A percentile compares a stretch with the other conserved stretches of the same genome.
These are phyloP conservation scores for Teunomyces lycoperdinae DNA, from an alignment of 805 yeast genomes.

Conservation along the genomic window DNA sequence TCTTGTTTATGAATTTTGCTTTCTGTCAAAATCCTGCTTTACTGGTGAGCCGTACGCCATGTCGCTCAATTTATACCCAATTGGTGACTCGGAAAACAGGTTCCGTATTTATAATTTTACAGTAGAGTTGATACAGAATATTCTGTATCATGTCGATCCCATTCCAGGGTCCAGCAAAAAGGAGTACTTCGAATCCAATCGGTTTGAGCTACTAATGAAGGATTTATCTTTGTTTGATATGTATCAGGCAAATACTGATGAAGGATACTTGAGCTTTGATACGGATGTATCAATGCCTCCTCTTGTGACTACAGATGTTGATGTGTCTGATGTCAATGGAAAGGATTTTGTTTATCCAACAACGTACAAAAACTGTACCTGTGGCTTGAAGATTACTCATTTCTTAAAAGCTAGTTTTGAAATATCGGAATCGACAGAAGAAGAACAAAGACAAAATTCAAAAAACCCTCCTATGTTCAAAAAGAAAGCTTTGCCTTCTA, in stretches of 20 bases:
- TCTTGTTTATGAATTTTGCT: slow-evolving; percentile 14
- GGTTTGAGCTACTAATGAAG: not conserved
- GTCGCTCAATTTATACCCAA: slow-evolving; percentile 10
- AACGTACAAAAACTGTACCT: slow-evolving; percentile 1
- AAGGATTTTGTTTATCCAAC: slow-evolving; percentile 5
- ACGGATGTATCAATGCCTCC: slow-evolving; percentile 3
- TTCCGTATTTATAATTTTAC: slow-evolving; percentile 7
- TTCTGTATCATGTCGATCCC: not conserved
- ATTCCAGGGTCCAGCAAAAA: not conserved
- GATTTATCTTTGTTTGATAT: not conserved
- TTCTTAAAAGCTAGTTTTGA: slow-evolving; percentile 10
- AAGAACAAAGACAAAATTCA: slow-evolving; percentile 1
- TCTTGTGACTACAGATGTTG: not conserved
- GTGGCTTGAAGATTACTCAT: slow-evolving; percentile 10
- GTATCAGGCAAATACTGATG: not conserved
- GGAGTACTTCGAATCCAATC: slow-evolving; percentile 6
- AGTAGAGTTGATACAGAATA: slow-evolving; percentile 8
- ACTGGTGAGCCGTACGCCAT: slow-evolving; percentile 8
- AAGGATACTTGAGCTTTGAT: slow-evolving; percentile 1
- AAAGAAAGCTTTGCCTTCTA: not conserved
- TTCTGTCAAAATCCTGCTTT: slow-evolving; percentile 14
- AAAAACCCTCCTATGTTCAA: slow-evolving; percentile 3
- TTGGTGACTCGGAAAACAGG: not conserved
- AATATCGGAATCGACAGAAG: slow-evolving; percentile 6
- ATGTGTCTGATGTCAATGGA: not conserved